phyloP scores from a whole-genome alignment of 2,329 filamentous ascomycete genomes.

The Penicillium paneum region DNA sequence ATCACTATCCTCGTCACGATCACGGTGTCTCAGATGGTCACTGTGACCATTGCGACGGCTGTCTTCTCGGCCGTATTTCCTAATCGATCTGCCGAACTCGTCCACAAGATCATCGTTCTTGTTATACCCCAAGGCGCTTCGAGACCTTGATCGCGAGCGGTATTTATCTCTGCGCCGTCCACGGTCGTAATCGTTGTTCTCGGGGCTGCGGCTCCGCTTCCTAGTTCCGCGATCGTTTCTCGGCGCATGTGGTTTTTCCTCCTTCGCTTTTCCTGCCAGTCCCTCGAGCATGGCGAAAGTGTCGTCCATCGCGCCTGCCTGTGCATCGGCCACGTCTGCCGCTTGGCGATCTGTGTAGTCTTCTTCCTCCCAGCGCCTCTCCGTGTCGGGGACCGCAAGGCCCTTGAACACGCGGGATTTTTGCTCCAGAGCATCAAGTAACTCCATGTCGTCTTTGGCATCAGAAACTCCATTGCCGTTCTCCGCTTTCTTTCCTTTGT shows the following conservation, averaged over 20 bases:
- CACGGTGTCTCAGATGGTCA: conserved; percentile 41
- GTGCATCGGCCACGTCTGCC: conserved; percentile 38
- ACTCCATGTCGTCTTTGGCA: conserved; percentile 45
- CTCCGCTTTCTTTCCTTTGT: conserved; percentile 58
- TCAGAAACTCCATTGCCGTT: conserved; percentile 36
- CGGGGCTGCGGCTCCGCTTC: conserved; percentile 55
- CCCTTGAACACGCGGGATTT: conserved; percentile 90
- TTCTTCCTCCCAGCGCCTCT: conserved; percentile 54
- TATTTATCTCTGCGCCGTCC: conserved; percentile 43
- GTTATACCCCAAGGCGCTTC: conserved; percentile 38
- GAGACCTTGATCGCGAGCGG: conserved; percentile 54
- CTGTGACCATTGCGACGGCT: conserved; percentile 45
- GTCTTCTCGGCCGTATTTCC: conserved; percentile 36
- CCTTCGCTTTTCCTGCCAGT: conserved; percentile 64
- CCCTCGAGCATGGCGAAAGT: conserved; percentile 89
- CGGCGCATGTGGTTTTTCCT: conserved; percentile 32
- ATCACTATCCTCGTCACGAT: conserved; percentile 36
- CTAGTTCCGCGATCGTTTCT: conserved; percentile 42
- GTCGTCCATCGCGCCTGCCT: conserved; percentile 76
- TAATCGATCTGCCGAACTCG: conserved; percentile 55
- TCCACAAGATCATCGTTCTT: conserved; percentile 55
- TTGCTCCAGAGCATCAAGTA: conserved; percentile 54
- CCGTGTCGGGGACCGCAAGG: conserved; percentile 78
- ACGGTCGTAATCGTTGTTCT: conserved; percentile 49
- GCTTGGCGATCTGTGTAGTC: conserved; percentile 37